Conservation (phyloP, 2,329 filamentous ascomycete species). For the Epicoccum sorghinum region DNA sequence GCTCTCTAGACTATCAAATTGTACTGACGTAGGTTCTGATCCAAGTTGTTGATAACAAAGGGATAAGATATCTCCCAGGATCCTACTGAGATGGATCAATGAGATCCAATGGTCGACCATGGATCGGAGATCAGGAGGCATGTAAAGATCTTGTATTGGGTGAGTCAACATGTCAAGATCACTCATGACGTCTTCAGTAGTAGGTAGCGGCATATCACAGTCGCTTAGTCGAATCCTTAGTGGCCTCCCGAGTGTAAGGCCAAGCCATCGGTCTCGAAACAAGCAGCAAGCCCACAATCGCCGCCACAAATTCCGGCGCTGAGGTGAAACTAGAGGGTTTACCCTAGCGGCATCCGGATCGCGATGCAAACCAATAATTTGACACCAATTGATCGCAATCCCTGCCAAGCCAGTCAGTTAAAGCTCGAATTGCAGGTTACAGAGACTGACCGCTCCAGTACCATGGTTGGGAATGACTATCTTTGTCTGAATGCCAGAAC, state of each 20-base stretch:
- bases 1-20: conserved; percentile 1
- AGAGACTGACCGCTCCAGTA: conserved; percentile 13
- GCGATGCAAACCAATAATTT: conserved; percentile 12
- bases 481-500: conserved; percentile 14
- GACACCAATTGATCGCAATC: conserved; percentile 10
- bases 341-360: conserved; percentile 5
- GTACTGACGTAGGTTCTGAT: not conserved
- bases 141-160: not conserved
- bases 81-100: not conserved
- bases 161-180: not conserved
- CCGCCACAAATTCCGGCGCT: conserved; percentile 7
- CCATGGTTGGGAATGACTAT: conserved; percentile 15
- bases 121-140: not conserved
- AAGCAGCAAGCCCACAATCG: conserved; percentile 10
- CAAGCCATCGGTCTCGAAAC: conserved; percentile 14
- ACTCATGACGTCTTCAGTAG: not conserved
- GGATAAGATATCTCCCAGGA: conserved; percentile 3
- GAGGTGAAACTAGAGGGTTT: conserved; percentile 1
- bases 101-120: conserved; percentile 3
- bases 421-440: not conserved
- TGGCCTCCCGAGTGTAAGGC: conserved; percentile 8
- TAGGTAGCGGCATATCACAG: conserved; percentile 11
- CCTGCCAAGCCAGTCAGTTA: not conserved
- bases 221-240: conserved; percentile 5
- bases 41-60: conserved; percentile 6